Evolutionary conservation across 768 basidiomycete genomes (phyloP).

Genomic region (Boletus rubescentipes): DNA sequence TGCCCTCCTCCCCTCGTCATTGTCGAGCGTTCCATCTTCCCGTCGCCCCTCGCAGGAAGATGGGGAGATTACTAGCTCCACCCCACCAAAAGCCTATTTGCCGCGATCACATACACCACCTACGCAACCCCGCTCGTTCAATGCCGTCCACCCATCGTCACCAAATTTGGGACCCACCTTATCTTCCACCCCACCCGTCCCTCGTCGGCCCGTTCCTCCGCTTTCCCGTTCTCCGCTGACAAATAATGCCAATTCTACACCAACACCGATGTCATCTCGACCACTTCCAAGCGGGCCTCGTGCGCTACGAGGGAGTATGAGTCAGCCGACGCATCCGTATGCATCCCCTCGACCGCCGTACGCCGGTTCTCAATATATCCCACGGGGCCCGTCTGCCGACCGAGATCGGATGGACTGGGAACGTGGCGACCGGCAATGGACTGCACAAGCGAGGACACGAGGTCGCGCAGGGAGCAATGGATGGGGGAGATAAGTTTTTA

Average conservation of each 20-base stretch:
- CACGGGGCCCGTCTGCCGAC: conserved; percentile 53
- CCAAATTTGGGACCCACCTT: conserved; percentile 26
- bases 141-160: conserved; percentile 26
- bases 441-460: conserved; percentile 25
- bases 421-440: conserved; percentile 40
- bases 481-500: conserved; percentile 32
- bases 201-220: conserved; percentile 33
- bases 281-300: conserved; percentile 41
- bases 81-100: conserved; percentile 35
- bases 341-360: conserved; percentile 21
- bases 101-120: conserved; percentile 46
- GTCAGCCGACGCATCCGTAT: conserved; percentile 23
- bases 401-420: conserved; percentile 49
- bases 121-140: conserved; percentile 49
- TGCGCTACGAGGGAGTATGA: conserved; percentile 34
- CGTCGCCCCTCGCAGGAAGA: conserved; percentile 48
- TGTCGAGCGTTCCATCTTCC: conserved; percentile 15
- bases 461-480: conserved; percentile 38
- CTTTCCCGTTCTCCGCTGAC: conserved; percentile 32
- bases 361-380: conserved; percentile 36
- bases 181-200: conserved; percentile 18
- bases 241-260: conserved; percentile 16
- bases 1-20: not conserved
- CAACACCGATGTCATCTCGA: conserved; percentile 29
- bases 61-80: conserved; percentile 47